Evolutionary conservation across 257 asterid genomes (phyloP).

Genomic region (Fraxinus excelsior): DNA sequence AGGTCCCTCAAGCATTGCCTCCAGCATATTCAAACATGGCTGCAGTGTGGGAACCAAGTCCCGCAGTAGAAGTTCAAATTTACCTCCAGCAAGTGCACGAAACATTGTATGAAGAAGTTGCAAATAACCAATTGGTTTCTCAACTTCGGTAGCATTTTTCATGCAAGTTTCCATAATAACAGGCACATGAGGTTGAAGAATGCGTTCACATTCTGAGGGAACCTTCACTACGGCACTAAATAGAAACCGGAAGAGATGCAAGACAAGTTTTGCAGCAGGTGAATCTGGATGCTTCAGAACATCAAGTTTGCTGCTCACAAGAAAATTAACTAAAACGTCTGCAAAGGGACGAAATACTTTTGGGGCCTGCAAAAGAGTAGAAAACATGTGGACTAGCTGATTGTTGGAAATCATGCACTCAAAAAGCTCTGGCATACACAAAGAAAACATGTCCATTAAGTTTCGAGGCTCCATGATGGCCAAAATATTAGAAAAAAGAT

Average conservation of each 20-base stretch:
- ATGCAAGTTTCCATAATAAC: slow-evolving; percentile 96
- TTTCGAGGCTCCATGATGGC: slow-evolving; percentile 99
- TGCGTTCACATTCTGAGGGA: slow-evolving; percentile 96
- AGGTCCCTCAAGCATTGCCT: slow-evolving; percentile 98
- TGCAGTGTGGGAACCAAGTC: slow-evolving; percentile 86
- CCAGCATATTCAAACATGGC: slow-evolving; percentile 86
- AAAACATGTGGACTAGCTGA: slow-evolving; percentile 90
- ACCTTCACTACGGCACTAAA: slow-evolving; percentile 93
- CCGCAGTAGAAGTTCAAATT: slow-evolving; percentile 88
- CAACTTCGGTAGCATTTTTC: slow-evolving; percentile 89
- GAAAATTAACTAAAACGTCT: slow-evolving; percentile 94
- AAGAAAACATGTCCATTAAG: slow-evolving; percentile 96
- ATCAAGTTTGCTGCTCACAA: slow-evolving; percentile 93
- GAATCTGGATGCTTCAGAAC: slow-evolving; percentile 97
- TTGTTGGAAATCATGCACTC: slow-evolving; percentile 96
- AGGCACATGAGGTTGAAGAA: slow-evolving; percentile 94
- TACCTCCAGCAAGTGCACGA: slow-evolving; percentile 96
- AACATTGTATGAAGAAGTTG: slow-evolving; percentile 98
- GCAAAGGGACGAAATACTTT: slow-evolving; percentile 98
- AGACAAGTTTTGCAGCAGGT: slow-evolving; percentile 96
- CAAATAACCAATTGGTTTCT: slow-evolving; percentile 86
- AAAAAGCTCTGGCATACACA: slow-evolving; percentile 98
- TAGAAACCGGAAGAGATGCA: slow-evolving; percentile 91
- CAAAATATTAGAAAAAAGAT: slow-evolving; percentile 84
- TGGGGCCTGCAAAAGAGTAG: slow-evolving; percentile 88